These are phyloP conservation scores for Mycosarcoma mackinlayi DNA, from an alignment of 1,284 basidiomycete species.

Conservation along the genomic window DNA sequence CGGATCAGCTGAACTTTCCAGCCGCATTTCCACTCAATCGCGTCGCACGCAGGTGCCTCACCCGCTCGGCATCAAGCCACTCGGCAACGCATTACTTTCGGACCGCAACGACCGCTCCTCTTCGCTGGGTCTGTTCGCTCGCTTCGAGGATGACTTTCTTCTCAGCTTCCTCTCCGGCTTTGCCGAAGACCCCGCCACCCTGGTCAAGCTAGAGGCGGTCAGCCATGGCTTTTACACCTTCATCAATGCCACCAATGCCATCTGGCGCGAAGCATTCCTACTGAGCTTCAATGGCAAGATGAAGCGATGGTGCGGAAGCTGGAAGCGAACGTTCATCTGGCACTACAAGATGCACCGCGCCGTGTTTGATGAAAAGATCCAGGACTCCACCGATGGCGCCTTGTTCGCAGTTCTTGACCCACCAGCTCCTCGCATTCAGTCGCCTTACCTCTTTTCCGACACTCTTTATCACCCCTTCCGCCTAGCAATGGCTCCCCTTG, in stretches of 20 bases:
- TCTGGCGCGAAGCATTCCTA: slow-evolving; percentile 59
- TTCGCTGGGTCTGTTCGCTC: slow-evolving; percentile 49
- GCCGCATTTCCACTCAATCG: background rate
- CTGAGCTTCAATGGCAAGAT: slow-evolving; percentile 43
- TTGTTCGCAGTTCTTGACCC: slow-evolving; percentile 30
- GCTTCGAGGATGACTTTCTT: slow-evolving; percentile 56
- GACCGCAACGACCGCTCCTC: slow-evolving; percentile 39
- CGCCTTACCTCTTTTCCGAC: slow-evolving; percentile 59
- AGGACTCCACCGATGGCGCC: slow-evolving; percentile 25
- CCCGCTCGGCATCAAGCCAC: slow-evolving; percentile 60
- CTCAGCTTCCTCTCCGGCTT: slow-evolving; percentile 49
- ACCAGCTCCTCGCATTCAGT: slow-evolving; percentile 31
- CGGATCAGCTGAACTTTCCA: slow-evolving; percentile 16
- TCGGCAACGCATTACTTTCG: slow-evolving; percentile 60
- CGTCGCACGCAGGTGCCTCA: slow-evolving; percentile 42
- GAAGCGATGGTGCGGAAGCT: slow-evolving; percentile 59
- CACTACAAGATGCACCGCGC: slow-evolving; percentile 28
- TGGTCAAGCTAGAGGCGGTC: slow-evolving; percentile 44
- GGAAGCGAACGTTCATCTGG: slow-evolving; percentile 57
- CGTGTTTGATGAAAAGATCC: slow-evolving; percentile 26
- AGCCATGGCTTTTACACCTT: slow-evolving; percentile 54
- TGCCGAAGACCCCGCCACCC: slow-evolving; percentile 24
- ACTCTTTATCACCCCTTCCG: slow-evolving; percentile 59
- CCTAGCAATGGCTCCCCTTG: slow-evolving; percentile 52
- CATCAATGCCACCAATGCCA: slow-evolving; percentile 47